phyloP scores from a whole-genome alignment of 2,329 filamentous ascomycete species.

The Cryoendolithus antarcticus region DNA sequence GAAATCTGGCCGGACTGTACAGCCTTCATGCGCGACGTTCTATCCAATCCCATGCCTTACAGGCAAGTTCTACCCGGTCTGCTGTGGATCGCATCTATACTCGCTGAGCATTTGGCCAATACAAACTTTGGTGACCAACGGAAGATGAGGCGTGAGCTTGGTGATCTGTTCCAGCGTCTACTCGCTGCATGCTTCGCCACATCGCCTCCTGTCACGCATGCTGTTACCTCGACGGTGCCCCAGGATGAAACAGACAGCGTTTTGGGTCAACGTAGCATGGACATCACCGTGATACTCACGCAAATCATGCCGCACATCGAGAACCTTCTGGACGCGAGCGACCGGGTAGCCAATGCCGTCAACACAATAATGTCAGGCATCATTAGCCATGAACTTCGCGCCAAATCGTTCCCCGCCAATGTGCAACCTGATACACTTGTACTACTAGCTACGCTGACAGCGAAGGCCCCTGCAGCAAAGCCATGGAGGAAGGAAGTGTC shows the following conservation, averaged over 20 bases:
- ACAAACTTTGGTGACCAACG: constrained; percentile 93
- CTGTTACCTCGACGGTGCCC: not conserved
- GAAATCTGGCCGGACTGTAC: constrained; percentile 97
- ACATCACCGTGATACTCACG: constrained; percentile 69
- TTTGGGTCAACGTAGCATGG: constrained; percentile 21
- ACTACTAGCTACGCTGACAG: constrained; percentile 64
- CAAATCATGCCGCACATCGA: constrained; percentile 68
- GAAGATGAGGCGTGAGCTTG: constrained; percentile 80
- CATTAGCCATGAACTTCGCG: constrained; percentile 68
- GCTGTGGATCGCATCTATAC: constrained; percentile 74
- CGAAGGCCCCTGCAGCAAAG: constrained; percentile 69
- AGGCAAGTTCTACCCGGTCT: constrained; percentile 77
- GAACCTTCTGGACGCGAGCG: constrained; percentile 72
- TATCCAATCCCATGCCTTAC: constrained; percentile 90
- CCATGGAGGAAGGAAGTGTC: constrained; percentile 84
- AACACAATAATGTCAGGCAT: constrained; percentile 72
- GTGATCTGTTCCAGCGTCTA: constrained; percentile 80
- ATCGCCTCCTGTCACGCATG: constrained; percentile 6
- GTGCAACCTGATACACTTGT: constrained; percentile 58
- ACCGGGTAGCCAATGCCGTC: constrained; percentile 68
- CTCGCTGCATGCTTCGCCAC: constrained; percentile 87
- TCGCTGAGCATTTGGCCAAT: constrained; percentile 93
- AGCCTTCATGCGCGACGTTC: constrained; percentile 74
- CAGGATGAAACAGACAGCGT: constrained; percentile 1
- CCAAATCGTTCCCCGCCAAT: constrained; percentile 77